phyloP scores from a whole-genome alignment of 306 rosid genomes.

The Medicago arabica region DNA sequence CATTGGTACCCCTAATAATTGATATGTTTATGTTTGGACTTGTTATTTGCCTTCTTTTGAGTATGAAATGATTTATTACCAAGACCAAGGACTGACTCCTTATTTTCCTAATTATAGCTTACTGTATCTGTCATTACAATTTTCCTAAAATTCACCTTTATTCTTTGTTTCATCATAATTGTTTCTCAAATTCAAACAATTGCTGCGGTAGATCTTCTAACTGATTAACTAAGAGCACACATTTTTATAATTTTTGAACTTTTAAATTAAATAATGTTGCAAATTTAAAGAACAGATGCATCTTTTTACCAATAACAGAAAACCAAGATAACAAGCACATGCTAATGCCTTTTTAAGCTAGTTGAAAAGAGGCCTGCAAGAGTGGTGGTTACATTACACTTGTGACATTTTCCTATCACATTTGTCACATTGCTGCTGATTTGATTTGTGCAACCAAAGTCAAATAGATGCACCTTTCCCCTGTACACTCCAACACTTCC shows the following conservation, averaged over 20 bases:
- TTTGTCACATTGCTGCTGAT: neutral
- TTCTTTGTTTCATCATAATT: too few relatives aligned
- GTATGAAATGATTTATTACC: neutral
- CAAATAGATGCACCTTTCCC: neutral
- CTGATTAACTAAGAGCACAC: too few relatives aligned
- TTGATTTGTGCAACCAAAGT: neutral
- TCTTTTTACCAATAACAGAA: too few relatives aligned
- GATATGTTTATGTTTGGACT: neutral
- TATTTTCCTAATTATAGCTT: neutral
- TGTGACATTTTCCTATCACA: neutral
- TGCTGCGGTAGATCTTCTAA: too few relatives aligned
- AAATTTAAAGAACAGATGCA: too few relatives aligned
- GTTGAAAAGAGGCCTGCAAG: conserved; percentile 1
- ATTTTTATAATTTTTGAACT: too few relatives aligned
- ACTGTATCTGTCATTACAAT: neutral
- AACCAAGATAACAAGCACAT: too few relatives aligned
- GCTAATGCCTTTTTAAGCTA: neutral
- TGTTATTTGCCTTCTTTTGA: conserved; percentile 21
- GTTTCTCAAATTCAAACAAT: too few relatives aligned
- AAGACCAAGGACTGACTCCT: neutral
- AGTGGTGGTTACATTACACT: neutral
- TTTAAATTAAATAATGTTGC: too few relatives aligned
- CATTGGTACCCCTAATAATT: too few relatives aligned
- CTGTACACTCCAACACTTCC: neutral
- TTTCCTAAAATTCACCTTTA: neutral